Base-by-base conservation (phyloP, 129 eudicot genomes). In the Chrysanthemum seticuspe region DNA sequence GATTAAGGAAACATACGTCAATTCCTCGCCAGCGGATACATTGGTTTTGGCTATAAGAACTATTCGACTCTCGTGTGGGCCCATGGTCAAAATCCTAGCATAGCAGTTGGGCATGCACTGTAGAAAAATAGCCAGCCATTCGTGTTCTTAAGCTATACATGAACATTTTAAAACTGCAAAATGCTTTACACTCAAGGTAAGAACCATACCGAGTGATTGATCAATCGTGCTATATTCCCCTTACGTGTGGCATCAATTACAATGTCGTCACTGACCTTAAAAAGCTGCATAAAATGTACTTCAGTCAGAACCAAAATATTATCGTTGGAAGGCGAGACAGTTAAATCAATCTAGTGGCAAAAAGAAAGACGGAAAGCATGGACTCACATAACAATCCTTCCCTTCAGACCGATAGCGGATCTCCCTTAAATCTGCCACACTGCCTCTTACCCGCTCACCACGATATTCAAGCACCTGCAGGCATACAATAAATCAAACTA, bases 41-140 rank as follows among this genome's bases (percentile, higher is more conserved):
- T 85, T 80, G 74, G 81, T 69, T 79, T 80, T 92, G 48, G 98
- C 98, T 21, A 87, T 85, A 48, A 92, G 91, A 71, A 92, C 96
- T 65, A 92, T 89, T 31, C 89, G 80, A 70, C 96, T 92, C 75
- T 87, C 89, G 7, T 89, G 86, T 40, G 83, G 72, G 31, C 85
- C 91, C 83, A 83, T 62, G 67, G 91, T 89, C 85, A 92, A 74
- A 73, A 92, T 92, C 82, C 98, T 87, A 6, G 98, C 98, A 34
- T 92, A 85, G 77, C 98, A 92, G 74, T 87, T 92, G 40, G 96
- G 98, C 91, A 85, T 83, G 83, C 98, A 92, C 98, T 92, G 91
- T 74, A 79, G 23, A 68, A 27, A 59, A 48, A 31, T 6, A 6
- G 31, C 5, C 45, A 50, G 2, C 70, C 36, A 7, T 25, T 61